Evolutionary conservation across 306 rosid species (phyloP).

Genomic region (Albizia julibrissin): DNA sequence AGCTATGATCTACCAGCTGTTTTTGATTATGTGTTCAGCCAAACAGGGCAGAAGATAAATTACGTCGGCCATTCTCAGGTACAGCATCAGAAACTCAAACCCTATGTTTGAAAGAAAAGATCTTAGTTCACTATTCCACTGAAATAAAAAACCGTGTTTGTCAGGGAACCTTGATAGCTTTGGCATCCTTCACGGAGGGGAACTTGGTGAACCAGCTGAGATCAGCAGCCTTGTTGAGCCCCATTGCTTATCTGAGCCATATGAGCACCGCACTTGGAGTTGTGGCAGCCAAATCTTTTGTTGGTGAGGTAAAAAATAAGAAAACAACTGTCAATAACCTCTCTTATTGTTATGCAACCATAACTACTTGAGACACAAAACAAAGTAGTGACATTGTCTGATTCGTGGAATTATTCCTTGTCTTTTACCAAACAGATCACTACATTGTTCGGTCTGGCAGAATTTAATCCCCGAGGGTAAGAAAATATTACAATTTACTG

Average conservation of each 20-base stretch:
- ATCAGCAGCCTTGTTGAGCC: slow-evolving; percentile 73
- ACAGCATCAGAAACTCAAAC: slow-evolving; percentile 9
- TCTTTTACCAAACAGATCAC: slow-evolving; percentile 44
- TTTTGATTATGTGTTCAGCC: slow-evolving; percentile 52
- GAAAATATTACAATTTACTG: background rate
- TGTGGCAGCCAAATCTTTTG: slow-evolving; percentile 47
- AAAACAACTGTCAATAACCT: slow-evolving; percentile 17
- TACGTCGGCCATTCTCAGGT: slow-evolving; percentile 92
- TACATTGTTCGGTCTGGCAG: slow-evolving; percentile 39
- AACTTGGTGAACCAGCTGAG: slow-evolving; percentile 50
- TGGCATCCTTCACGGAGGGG: slow-evolving; percentile 66
- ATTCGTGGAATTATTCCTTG: background rate
- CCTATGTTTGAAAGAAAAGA: background rate
- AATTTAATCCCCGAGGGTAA: slow-evolving; percentile 74
- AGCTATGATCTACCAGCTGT: slow-evolving; percentile 69
- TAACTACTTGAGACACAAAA: background rate
- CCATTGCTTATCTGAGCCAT: slow-evolving; percentile 72
- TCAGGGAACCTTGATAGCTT: slow-evolving; percentile 70
- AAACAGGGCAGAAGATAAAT: slow-evolving; percentile 66
- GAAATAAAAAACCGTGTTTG: slow-evolving; percentile 27
- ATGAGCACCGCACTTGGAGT: slow-evolving; percentile 55
- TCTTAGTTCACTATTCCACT: background rate
- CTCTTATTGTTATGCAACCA: background rate
- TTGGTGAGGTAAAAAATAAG: slow-evolving; percentile 50
- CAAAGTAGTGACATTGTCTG: background rate